Base-by-base conservation (phyloP, 1,284 basidiomycete species). In the Heterobasidion parviporum region DNA sequence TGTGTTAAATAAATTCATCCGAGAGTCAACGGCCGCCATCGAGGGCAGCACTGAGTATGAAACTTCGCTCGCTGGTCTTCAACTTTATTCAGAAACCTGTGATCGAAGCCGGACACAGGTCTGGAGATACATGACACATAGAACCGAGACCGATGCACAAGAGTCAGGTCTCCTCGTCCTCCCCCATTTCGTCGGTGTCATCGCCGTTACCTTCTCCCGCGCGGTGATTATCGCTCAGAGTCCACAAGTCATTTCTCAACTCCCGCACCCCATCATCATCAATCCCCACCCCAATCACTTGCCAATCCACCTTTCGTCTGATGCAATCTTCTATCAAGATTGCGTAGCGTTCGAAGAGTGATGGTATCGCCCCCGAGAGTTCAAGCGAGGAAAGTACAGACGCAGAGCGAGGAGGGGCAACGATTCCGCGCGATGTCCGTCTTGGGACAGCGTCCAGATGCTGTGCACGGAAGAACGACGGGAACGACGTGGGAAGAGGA, bases 221-320 rank as follows among this genome's bases (percentile, higher is more conserved):
- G n/a, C 47, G 20, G 47, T 49, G 32, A 49, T 49, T 20, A 32
- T 26, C 20, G 47, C 16, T 14, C 47, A 26, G 26, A 49, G 47
- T 20, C 68, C 69, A 70, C 56, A 73, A 52, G 1, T 61, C 62
- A 44, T 68, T 67, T 54, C 61, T 61, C 45, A 72, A 57, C 53
- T 68, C 67, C 51, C 59, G 61, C 50, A 68, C 58, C 45, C 71
- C 71, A 59, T 72, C 70, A 53, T 60, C 59, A 55, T 71, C 70
- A 16, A 56, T 43, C 5, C 57, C 59, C 65, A 59, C 44, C 2
- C 57, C 59, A 64, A 60, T 15, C 64, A 32, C 33, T 46, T 26
- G 60, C 61, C 48, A 71, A 38, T 68, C 65, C n/a, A 65, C 56
- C 33, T 65, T 65, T n/a, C 62, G 60, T 50, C 61, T 62, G 8